phyloP scores from a whole-genome alignment of 73 alveolate genomes.

The Paramecium sonneborni region DNA sequence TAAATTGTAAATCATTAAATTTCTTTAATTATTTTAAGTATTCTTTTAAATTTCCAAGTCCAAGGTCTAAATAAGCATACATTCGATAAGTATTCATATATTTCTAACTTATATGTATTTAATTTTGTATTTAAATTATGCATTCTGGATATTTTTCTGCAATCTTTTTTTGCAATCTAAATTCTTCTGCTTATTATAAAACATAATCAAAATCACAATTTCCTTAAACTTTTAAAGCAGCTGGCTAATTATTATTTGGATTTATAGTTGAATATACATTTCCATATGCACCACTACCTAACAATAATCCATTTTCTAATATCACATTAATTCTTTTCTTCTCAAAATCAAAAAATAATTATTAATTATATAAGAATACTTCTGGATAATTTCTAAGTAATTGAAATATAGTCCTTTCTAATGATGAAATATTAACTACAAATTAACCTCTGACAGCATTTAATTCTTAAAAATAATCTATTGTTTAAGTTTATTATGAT shows the following conservation, averaged over 20 bases:
- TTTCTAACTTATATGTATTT: neutral
- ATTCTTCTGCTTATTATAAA: neutral
- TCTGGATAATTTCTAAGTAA: neutral
- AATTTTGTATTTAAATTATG: neutral
- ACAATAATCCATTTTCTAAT: neutral
- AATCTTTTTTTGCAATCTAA: neutral
- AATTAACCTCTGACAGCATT: neutral
- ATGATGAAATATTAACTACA: neutral
- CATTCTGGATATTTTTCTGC: neutral
- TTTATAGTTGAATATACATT: neutral
- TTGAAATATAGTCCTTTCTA: neutral
- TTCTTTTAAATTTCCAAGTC: neutral
- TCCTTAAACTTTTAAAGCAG: neutral
- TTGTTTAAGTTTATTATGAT: neutral
- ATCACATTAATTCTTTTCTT: neutral
- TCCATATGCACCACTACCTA: neutral
- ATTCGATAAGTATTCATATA: neutral
- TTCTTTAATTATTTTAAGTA: neutral
- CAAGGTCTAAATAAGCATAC: neutral
- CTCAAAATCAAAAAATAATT: neutral
- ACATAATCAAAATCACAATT: neutral
- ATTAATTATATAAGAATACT: neutral
- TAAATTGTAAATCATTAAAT: neutral
- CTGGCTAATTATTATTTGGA: neutral
- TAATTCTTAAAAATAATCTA: neutral